phyloP scores from a whole-genome alignment of 148 eudicot species.

The Amaranthus cruentus region DNA sequence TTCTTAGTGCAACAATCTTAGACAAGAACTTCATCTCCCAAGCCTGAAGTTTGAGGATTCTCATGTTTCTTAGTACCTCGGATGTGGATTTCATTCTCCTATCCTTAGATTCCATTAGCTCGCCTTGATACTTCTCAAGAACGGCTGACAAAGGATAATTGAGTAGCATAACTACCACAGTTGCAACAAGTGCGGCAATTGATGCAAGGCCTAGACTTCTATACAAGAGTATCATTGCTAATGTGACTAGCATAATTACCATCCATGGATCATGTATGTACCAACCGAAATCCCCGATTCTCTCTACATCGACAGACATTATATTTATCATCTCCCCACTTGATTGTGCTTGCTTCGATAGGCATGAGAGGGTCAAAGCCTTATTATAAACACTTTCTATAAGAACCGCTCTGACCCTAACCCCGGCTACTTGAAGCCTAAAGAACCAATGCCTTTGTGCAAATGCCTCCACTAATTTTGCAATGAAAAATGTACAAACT shows the following conservation, averaged over 20 bases:
- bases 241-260: conserved; percentile 25
- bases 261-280: conserved; percentile 39
- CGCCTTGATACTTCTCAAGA: conserved; percentile 31
- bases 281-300: conserved; percentile 34
- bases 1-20: conserved; percentile 33
- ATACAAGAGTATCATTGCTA: conserved; percentile 33
- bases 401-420: conserved; percentile 26
- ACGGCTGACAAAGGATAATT: conserved; percentile 31
- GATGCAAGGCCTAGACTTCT: conserved; percentile 37
- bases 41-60: conserved; percentile 40
- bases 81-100: conserved; percentile 40
- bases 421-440: conserved; percentile 30
- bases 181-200: conserved; percentile 31
- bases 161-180: conserved; percentile 31
- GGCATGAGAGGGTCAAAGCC: conserved; percentile 34
- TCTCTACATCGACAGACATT: conserved; percentile 36
- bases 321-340: conserved; percentile 44
- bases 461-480: conserved; percentile 34
- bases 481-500: conserved; percentile 32
- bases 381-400: conserved; percentile 32
- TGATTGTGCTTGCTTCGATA: conserved; percentile 33
- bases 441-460: conserved; percentile 30
- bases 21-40: conserved; percentile 47
- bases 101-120: conserved; percentile 37
- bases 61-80: conserved; percentile 41